Percentiles rank a stretch among this genome's conserved stretches.
Evolutionary conservation across 371 early-diverging fungal species (phyloP).

Genomic region (Zancudomyces culisetae): DNA sequence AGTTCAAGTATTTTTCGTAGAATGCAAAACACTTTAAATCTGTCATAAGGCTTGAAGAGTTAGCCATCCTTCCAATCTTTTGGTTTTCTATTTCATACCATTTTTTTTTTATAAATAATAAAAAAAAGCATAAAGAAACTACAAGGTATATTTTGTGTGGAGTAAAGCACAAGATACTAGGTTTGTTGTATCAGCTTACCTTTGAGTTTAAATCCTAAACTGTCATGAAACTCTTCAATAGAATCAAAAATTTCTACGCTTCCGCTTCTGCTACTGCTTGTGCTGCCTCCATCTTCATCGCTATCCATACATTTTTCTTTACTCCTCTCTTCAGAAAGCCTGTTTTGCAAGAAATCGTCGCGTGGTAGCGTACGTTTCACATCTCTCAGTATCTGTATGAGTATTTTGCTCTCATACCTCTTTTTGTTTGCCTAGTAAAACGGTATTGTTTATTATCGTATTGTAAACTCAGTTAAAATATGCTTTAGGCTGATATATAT

Average conservation of each 20-base stretch:
- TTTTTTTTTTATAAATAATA: no score
- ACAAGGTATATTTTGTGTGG: no score
- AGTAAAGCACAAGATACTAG: no score
- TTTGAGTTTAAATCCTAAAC: no score
- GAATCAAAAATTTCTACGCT: no score
- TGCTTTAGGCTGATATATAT: not conserved
- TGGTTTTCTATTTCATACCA: no score
- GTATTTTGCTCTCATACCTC: not conserved
- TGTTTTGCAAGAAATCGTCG: slow-evolving; percentile 2
- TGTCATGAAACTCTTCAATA: no score
- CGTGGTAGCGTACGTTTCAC: slow-evolving; percentile 3
- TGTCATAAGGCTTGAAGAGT: no score
- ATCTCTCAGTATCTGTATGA: slow-evolving; percentile 3
- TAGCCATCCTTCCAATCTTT: not conserved
- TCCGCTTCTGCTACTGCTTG: no score
- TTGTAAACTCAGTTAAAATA: not conserved
- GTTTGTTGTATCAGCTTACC: no score
- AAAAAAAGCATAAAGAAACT: no score
- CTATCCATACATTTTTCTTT: not conserved
- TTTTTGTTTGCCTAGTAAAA: not conserved
- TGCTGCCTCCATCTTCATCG: not conserved
- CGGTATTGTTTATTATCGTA: not conserved
- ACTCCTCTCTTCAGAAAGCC: not conserved
- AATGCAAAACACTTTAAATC: not conserved
- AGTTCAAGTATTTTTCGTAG: not conserved